Evolutionary conservation across 305 asterid genomes (phyloP), one percentile per base, ranked within the genome.

Genomic region (Fraxinus latifolia): DNA sequence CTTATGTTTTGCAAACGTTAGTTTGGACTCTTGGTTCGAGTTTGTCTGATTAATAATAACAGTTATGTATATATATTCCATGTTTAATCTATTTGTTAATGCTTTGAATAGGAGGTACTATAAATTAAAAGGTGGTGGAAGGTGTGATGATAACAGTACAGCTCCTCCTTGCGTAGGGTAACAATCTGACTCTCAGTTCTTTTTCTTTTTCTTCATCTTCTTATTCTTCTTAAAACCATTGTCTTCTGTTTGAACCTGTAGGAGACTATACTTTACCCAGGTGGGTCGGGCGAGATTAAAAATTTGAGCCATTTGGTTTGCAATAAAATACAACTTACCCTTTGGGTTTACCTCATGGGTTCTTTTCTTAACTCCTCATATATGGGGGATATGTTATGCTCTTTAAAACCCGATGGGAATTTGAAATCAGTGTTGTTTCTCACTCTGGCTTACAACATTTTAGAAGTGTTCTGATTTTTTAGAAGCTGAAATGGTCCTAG

Each of bases 151-250:
- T 60, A 91, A 92, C 89, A 94, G 94, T 84, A 93, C 91, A 2
- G 84, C 91, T 84, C 99, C 99, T 44, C 99, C 99, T 32, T 96
- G 99, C 77, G 93, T 89, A 1, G 99, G 99, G 99, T 95, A 91
- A 87, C 83, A 73, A 80, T 70, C 47, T 36, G 71, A 79, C 70
- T 36, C 32, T 74, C n/a, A 17, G 15, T 27, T 27, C 29, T 27
- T 27, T 27, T 27, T 27, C 29, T 27, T 27, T 27, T 27, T 58
- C 60, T 31, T 44, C 39, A 65, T 62, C 77, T 65, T 62, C 77
- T 65, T 42, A 42, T 33, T 36, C 19, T 15, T 68, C 42, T 34
- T 36, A 39, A 76, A 80, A 31, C 29, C 77, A 34, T 21, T 74
- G 34, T 39, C 70, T 58, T 58, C 29, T 58, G 29, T 17, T 15